phyloP scores from a whole-genome alignment of 768 basidiomycete genomes.

The Tremella fuciformis region DNA sequence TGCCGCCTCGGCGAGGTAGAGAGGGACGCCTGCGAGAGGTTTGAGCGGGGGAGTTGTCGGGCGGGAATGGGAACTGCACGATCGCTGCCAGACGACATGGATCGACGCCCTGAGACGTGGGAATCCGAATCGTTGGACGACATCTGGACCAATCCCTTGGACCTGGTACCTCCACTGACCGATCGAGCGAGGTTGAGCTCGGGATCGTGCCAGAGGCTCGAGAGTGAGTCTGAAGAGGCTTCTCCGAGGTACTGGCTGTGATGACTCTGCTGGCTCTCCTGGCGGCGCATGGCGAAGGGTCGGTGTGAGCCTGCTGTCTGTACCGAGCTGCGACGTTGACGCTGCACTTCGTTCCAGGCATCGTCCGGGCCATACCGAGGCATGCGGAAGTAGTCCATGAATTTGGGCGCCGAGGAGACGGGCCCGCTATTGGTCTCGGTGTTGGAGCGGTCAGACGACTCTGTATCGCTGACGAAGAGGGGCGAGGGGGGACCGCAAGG shows the following conservation, averaged over 20 bases:
- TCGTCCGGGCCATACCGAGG: constrained; percentile 37
- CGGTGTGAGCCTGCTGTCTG: constrained; percentile 25
- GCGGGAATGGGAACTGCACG: constrained; percentile 21
- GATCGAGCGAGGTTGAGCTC: constrained; percentile 25
- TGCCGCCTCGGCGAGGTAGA: constrained; percentile 20
- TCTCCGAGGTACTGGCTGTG: constrained; percentile 11
- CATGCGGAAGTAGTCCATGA: constrained; percentile 39
- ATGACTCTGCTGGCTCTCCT: constrained; percentile 6
- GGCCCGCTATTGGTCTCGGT: constrained; percentile 18
- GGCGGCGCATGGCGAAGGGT: constrained; percentile 18
- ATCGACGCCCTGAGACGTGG: constrained; percentile 13
- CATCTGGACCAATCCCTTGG: constrained; percentile 23
- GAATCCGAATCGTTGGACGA: constrained; percentile 19
- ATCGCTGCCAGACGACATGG: constrained; percentile 22
- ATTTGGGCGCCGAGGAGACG: constrained; percentile 38
- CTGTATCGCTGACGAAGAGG: constrained; percentile 39
- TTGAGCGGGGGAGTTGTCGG: constrained; percentile 30
- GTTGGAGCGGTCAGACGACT: constrained; percentile 24
- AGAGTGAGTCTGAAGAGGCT: constrained; percentile 33
- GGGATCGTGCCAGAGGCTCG: constrained; percentile 29
- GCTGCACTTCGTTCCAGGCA: constrained; percentile 38
- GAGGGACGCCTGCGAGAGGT: constrained; percentile 36
- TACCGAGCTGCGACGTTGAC: constrained; percentile 34
- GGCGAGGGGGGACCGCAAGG: constrained; percentile 42
- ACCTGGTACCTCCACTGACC: constrained; percentile 21